A percentile compares a stretch with the other conserved stretches of the same genome.
These are phyloP conservation scores for Hypsizygus ulmarius DNA, from an alignment of 1,284 basidiomycete genomes.

Conservation along the genomic window DNA sequence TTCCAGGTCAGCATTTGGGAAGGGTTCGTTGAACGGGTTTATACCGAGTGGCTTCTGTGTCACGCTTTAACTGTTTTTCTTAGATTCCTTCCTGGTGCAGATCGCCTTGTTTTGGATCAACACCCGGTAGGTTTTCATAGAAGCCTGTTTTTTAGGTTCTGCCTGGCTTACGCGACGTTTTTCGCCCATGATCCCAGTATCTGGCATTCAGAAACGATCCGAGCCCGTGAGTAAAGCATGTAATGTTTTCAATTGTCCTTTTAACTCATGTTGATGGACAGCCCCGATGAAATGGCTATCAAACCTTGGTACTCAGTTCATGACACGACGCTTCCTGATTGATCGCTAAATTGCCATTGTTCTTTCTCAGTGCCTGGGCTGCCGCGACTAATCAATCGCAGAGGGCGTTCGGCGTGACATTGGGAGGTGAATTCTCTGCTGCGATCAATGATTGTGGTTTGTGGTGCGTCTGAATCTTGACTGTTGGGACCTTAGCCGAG, in stretches of 20 bases:
- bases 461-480: conserved; percentile 25
- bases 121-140: conserved; percentile 45
- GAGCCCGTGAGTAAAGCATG: conserved; percentile 29
- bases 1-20: conserved; percentile 39
- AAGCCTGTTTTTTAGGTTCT: neutral
- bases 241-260: neutral
- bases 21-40: conserved; percentile 30
- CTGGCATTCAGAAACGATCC: conserved; percentile 39
- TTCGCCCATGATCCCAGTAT: conserved; percentile 32
- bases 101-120: conserved; percentile 71
- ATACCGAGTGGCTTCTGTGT: neutral
- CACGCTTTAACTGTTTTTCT: conserved; percentile 5
- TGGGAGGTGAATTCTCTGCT: conserved; percentile 66
- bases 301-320: conserved; percentile 48
- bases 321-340: conserved; percentile 17
- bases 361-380: conserved; percentile 37
- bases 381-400: conserved; percentile 49
- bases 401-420: conserved; percentile 62
- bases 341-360: conserved; percentile 16
- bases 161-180: neutral
- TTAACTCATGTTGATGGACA: conserved; percentile 17
- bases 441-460: conserved; percentile 69
- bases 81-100: conserved; percentile 67
- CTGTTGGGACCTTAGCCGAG: neutral
- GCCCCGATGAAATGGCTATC: conserved; percentile 33